Evolutionary conservation across 495 filamentous ascomycete genomes (phyloP), one percentile per base, ranked within the genome.

Genomic region (Hypoxylon lenormandii): DNA sequence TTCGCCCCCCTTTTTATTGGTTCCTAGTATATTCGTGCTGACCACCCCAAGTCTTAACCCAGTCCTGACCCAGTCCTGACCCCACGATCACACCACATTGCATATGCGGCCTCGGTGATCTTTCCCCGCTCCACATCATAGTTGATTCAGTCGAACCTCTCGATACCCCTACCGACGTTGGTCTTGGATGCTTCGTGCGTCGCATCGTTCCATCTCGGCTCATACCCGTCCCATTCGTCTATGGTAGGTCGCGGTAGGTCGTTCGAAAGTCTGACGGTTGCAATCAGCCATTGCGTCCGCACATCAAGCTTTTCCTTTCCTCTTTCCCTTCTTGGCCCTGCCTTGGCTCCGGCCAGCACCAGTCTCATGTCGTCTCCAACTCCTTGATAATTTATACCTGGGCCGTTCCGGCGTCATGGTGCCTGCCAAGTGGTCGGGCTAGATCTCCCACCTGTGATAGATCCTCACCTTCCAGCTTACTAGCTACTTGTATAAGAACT

Each of bases 121-220:
- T 3, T 66, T 55, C 68, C 57, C 51, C 68, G 57, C 68, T 62
- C 16, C 40, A 42, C 40, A 50, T 22, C 22, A 26, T 51, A 23
- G 6, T 5, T 28, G 23, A 36, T 3, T 5, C 42, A n/a, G 12
- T 16, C 38, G 15, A 42, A 42, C 38, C 38, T 16, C 38, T 16
- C 1, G 4, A 5, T 3, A 47, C 15, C 23, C 42, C 16, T 13
- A 1, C 42, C n/a, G 13, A 6, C 15, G n/a, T 18, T 18, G 8
- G 42, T 7, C 15, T 28, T n/a, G 19, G 7, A 13, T 46, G 49
- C 23, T 60, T 58, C 59, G 48, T 64, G 60, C 65, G 59, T 67
- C 45, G 55, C 59, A 68, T 75, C 73, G 70, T 73, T 53, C 68
- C 70, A 75, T 72, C 73, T 75, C 73, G 70, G 70, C 70, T 73